Base-by-base conservation (phyloP, 2,329 filamentous ascomycete species). In the Beauveria sp. region DNA sequence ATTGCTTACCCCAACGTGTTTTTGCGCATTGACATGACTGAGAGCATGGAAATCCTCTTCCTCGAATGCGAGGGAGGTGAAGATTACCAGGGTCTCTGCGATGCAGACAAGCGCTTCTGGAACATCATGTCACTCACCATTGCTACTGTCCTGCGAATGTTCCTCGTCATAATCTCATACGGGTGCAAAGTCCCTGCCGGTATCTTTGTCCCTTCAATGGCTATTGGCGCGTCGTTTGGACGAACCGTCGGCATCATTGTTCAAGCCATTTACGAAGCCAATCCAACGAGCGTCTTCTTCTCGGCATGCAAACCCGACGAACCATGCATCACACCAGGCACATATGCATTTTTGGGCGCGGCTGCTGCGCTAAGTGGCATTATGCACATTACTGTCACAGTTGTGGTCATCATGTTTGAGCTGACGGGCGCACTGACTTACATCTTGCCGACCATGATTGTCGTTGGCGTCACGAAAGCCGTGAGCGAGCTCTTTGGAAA, bases 361-460 rank as follows among this genome's bases (percentile, higher is more conserved):
- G 94, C 87, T 0, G 93, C 94, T 2, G 91, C 94, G 0, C 80
- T 99, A 26, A 93, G 90, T 72, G 94, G 94, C 10, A 97, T 97
- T 70, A 99, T 97, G 93, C 94, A 97, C 73, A 90, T 99, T 64
- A 97, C 93, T 0, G 87, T 99, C 18, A 96, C 92, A 0, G 92
- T 99, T 10, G 93, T 97, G 2, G 94, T 99, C 69, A 99, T 99
- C 73, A 97, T 99, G 94, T 97, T 97, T 70, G 94, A 99, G 75
- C 82, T 99, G 54, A 99, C 94, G 0, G 94, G 94, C n/a, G 94
- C 94, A 7, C 78, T 97, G 63, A 96, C 92, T 2, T 99, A 99
- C 70, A 97, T 99, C 65, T 78, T 99, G 30, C 94, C 94, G 0
- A 97, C 93, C 16, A 99, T 99, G 94, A 97, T 99, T 67, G 94